phyloP scores from a whole-genome alignment of 306 rosid species.

The Canavalia gladiata region DNA sequence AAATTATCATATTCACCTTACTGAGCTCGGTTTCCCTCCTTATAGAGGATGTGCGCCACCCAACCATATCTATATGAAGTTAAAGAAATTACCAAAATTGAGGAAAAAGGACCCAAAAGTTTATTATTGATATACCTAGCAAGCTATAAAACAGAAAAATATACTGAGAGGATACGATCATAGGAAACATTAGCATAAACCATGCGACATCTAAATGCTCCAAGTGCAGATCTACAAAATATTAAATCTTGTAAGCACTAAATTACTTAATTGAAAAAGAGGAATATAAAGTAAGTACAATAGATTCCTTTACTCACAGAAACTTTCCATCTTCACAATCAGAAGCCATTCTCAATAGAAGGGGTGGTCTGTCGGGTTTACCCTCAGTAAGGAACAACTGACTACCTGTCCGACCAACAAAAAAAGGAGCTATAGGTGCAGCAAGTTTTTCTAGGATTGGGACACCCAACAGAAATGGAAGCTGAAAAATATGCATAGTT shows the following conservation, averaged over 20 bases:
- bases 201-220: constrained; percentile 77
- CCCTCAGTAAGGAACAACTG: constrained; percentile 97
- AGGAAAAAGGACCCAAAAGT: constrained; percentile 37
- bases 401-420: constrained; percentile 90
- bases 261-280: constrained; percentile 18
- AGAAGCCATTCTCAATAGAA: constrained; percentile 92
- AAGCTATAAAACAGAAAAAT: constrained; percentile 17
- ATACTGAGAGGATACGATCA: constrained; percentile 82
- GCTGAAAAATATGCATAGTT: constrained; percentile 61
- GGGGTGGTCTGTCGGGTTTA: constrained; percentile 85
- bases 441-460: constrained; percentile 88
- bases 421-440: constrained; percentile 83
- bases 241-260: constrained; percentile 44
- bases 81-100: constrained; percentile 54
- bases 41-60: constrained; percentile 99
- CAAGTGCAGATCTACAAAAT: constrained; percentile 86
- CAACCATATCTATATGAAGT: constrained; percentile 87
- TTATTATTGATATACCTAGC: constrained; percentile 37
- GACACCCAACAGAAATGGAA: constrained; percentile 88
- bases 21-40: constrained; percentile 85
- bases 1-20: constrained; percentile 67
- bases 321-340: constrained; percentile 86
- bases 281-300: constrained; percentile 10
- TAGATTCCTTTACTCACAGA: constrained; percentile 65
- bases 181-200: constrained; percentile 93